Percentiles rank a stretch among this genome's conserved stretches.
phyloP scores from a whole-genome alignment of 768 basidiomycete genomes.

The Pilatotrama ljubarskyi region DNA sequence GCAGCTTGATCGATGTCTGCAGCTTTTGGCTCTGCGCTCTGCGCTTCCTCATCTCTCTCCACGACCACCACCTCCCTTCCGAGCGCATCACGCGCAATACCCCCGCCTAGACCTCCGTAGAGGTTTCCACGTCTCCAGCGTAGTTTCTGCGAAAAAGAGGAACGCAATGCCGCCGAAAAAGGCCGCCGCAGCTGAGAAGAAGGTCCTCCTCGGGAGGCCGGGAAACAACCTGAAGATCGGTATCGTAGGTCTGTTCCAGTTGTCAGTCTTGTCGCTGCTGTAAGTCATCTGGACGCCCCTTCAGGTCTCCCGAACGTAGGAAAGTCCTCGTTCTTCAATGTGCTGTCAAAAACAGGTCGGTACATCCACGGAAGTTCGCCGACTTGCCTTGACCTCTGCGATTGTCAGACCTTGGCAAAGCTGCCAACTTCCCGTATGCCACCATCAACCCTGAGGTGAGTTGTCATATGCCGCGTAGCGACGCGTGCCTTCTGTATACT shows the following conservation, averaged over 20 bases:
- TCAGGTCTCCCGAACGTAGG: slow-evolving; percentile 96
- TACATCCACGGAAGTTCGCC: slow-evolving; percentile 11
- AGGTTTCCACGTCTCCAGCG: slow-evolving; percentile 15
- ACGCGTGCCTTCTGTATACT: background rate
- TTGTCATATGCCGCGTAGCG: background rate
- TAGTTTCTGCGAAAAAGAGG: slow-evolving; percentile 37
- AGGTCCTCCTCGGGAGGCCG: slow-evolving; percentile 83
- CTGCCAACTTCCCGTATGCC: slow-evolving; percentile 97
- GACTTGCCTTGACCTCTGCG: slow-evolving; percentile 2
- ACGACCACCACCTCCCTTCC: slow-evolving; percentile 2
- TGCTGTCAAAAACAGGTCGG: slow-evolving; percentile 85
- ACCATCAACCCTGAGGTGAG: slow-evolving; percentile 83
- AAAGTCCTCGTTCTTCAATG: slow-evolving; percentile 99
- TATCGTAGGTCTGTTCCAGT: slow-evolving; percentile 82
- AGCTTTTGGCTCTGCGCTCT: slow-evolving; percentile 12
- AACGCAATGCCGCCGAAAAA: slow-evolving; percentile 93
- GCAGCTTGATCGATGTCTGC: slow-evolving; percentile 16
- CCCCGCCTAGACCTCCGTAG: slow-evolving; percentile 8
- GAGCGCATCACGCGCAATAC: background rate
- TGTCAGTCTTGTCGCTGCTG: slow-evolving; percentile 9
- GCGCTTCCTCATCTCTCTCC: slow-evolving; percentile 5
- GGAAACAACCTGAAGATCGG: slow-evolving; percentile 98
- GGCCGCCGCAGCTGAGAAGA: slow-evolving; percentile 75
- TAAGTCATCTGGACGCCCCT: background rate
- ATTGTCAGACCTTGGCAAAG: slow-evolving; percentile 78